Evolutionary conservation across 2,329 filamentous ascomycete species (phyloP).

Genomic region (Helotiales sp.): DNA sequence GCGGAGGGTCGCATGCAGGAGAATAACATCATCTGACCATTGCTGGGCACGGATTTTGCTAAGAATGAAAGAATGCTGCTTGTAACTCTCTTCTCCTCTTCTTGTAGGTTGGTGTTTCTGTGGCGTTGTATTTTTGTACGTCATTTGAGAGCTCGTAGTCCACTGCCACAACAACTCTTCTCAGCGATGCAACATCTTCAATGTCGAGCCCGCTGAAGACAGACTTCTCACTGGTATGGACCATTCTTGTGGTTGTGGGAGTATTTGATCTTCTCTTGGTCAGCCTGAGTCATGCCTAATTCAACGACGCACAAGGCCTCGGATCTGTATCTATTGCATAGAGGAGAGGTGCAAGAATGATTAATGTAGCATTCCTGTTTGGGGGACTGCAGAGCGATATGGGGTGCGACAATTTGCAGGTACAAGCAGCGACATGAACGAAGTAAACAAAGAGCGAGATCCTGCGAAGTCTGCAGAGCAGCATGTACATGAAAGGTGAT

Average conservation of each 20-base stretch:
- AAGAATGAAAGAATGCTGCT: no score
- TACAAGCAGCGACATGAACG: no score
- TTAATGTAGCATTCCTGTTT: no score
- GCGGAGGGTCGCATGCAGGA: neutral
- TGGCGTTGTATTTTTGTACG: neutral
- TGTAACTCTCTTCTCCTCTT: neutral
- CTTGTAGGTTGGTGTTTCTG: neutral
- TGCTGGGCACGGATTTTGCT: neutral
- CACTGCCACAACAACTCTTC: neutral
- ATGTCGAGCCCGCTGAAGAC: slow-evolving; percentile 2
- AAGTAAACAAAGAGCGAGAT: no score
- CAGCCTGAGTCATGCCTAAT: neutral
- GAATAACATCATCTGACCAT: neutral
- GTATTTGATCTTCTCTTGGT: neutral
- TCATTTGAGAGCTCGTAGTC: neutral
- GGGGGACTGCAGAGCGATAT: no score
- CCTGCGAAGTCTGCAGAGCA: no score
- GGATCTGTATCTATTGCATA: neutral
- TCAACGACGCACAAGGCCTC: neutral
- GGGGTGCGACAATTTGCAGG: no score
- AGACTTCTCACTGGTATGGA: neutral
- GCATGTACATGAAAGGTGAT: no score
- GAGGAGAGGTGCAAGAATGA: no score
- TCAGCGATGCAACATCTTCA: neutral
- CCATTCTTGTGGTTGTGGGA: neutral